These are phyloP conservation scores for Penicillium decumbens DNA, from an alignment of 2,329 filamentous ascomycete genomes.

Conservation along the genomic window DNA sequence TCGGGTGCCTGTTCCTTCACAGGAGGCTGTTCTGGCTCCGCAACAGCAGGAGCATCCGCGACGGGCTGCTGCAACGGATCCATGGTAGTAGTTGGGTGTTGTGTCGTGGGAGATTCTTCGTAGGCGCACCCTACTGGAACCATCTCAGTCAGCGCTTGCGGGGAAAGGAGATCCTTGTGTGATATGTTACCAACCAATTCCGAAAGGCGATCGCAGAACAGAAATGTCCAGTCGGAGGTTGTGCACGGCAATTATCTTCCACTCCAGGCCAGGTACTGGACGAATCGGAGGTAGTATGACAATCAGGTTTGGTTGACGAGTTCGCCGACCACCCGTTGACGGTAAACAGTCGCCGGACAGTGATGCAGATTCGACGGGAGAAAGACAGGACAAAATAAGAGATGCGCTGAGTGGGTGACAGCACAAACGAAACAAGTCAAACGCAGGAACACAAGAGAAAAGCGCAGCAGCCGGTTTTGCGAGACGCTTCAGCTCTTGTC, in stretches of 20 bases:
- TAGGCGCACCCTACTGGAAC: conserved; percentile 16
- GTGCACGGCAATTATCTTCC: not conserved
- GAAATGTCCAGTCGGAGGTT: not conserved
- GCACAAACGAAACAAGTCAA: conserved; percentile 4
- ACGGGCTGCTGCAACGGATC: conserved; percentile 25
- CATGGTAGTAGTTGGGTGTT: conserved; percentile 17
- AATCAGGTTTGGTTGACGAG: not conserved
- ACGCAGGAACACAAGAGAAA: conserved; percentile 5
- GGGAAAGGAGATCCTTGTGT: conserved; percentile 17
- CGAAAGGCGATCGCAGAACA: not conserved
- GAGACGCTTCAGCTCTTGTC: conserved; percentile 15
- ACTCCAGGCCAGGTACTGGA: not conserved
- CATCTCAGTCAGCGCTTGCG: conserved; percentile 14
- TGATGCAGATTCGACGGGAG: not conserved
- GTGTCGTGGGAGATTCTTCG: conserved; percentile 4
- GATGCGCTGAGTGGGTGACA: not conserved
- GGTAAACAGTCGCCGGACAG: conserved; percentile 6
- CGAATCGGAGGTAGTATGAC: not conserved
- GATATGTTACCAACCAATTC: conserved; percentile 18
- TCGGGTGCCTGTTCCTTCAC: conserved; percentile 14
- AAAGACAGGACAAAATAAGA: not conserved
- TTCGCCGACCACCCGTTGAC: not conserved
- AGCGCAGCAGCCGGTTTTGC: not conserved
- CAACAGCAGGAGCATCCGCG: conserved; percentile 19
- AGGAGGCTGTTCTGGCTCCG: conserved; percentile 19